A percentile compares a stretch with the other conserved stretches of the same genome.
phyloP scores from a whole-genome alignment of 805 yeast genomes.

The Sugiyamaella smithiae region DNA sequence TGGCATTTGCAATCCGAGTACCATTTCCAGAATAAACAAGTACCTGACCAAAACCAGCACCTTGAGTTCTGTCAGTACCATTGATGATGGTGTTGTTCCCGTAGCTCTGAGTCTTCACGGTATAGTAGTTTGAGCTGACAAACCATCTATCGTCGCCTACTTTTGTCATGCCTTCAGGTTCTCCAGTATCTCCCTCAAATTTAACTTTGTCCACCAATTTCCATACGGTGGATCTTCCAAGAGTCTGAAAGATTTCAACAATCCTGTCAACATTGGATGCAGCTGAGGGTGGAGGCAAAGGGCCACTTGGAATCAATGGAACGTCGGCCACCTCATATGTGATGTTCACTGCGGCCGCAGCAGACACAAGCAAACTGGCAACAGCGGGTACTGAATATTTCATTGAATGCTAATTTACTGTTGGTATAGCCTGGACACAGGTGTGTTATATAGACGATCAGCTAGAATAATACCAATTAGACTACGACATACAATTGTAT shows the following conservation, averaged over 20 bases:
- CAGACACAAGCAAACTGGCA: not conserved
- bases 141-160: constrained; percentile 1
- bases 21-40: not conserved
- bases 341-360: not conserved
- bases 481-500: too few relatives aligned
- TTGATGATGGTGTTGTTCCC: constrained; percentile 3
- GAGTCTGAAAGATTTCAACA: constrained; percentile 2
- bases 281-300: not conserved
- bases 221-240: constrained; percentile 1
- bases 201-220: constrained; percentile 1
- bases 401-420: too few relatives aligned
- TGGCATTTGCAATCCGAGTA: not conserved
- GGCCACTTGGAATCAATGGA: not conserved
- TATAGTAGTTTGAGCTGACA: not conserved
- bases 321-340: not conserved
- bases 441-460: too few relatives aligned
- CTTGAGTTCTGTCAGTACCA: constrained; percentile 4
- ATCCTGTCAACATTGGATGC: constrained; percentile 1
- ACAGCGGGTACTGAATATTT: too few relatives aligned
- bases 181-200: constrained; percentile 4
- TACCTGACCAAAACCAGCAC: constrained; percentile 3
- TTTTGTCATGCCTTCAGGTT: constrained; percentile 5
- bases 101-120: not conserved
- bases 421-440: too few relatives aligned
- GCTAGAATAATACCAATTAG: too few relatives aligned